Evolutionary conservation across 2,329 filamentous ascomycete species (phyloP), one percentile per base, ranked within the genome.

Genomic region (Penicillium sp.): DNA sequence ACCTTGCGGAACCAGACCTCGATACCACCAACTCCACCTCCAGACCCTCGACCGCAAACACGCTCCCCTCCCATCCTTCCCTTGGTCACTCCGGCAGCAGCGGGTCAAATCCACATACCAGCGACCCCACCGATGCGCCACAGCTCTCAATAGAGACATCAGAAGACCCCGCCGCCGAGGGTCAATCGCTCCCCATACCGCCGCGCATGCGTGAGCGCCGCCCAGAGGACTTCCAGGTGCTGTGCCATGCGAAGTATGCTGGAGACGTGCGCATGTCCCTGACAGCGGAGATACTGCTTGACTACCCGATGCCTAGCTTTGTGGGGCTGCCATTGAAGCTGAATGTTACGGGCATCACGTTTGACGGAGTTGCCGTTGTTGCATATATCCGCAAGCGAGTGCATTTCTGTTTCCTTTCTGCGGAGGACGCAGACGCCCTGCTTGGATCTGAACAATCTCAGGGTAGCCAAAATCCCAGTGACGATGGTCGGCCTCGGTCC

Each of bases 291-390:
- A 96, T 99, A 40, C 80, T 97, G 32, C 86, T 99, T 34, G 94
- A 99, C 75, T 99, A 99, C 72, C 94, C 94, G 1, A 97, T 97
- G 90, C 92, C 92, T 39, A 96, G 90, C 77, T 99, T 99, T 69
- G 93, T 97, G 2, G 92, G 92, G 13, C 93, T 99, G 59, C 94
- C 94, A 1, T 82, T 99, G 45, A 93, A 94, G 73, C 81, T 99
- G 26, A 96, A 93, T 72, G 95, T 99, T 64, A 97, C 94, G 0
- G 94, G 94, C 0, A 77, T 99, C 58, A 92, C 89, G 0, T 99
- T 99, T 75, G 93, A 99, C 70, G 94, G 94, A 1, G 90, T 97
- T 10, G 93, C 92, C 1, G 90, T 97, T 45, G 76, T 97, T 55
- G 94, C 94, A 10, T 89, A 96, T 74, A 96, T 97, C 62, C 87